Evolutionary conservation across 805 yeast genomes (phyloP), one percentile per base, ranked within the genome.

Genomic region (Priceomyces fermenticarens): DNA sequence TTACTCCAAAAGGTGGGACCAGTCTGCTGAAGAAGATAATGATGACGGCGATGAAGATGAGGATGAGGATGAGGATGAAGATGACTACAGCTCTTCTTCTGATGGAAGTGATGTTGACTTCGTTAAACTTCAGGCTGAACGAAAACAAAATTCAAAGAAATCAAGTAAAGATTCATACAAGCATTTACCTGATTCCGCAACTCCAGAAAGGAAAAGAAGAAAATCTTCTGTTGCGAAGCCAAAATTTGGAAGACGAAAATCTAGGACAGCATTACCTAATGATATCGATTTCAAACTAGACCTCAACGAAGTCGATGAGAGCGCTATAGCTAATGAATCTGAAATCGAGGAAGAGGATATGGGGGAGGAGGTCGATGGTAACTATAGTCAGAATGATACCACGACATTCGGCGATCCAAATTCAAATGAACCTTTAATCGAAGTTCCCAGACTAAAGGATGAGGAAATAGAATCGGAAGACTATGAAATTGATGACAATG

Each of bases 81-180:
- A 45, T 3, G 49, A 45, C 17, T 52, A 42, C 9, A 42, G 70
- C 14, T 66, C 75, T 9, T 75, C 81, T 9, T 78, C 83, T 0
- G 83, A 78, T 50, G 88, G 81, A 49, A 81, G 80, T 29, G 81
- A 79, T 49, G 80, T 84, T 2, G 91, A 85, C 61, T 83, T 82
- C 57, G 86, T 85, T 11, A 78, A 77, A 56, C 62, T 85, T 45
- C 85, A 86, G 28, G 85, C 83, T 8, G 84, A 83, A 56, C 70
- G 80, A 46, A 79, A 83, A 61, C 78, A 78, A 30, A 17, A 15
- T 16, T 11, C 16, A 25, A 27, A 23, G 25, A 14, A 12, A 33
- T 9, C 29, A 14, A 13, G 35, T 13, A 27, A 35, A 27, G 27
- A 35, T 17, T n/a, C n/a, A 11, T 3, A 12, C 10, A 6, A 32